Conservation (phyloP, 2,329 filamentous ascomycete genomes). For the Chaetomiaceae sp. region DNA sequence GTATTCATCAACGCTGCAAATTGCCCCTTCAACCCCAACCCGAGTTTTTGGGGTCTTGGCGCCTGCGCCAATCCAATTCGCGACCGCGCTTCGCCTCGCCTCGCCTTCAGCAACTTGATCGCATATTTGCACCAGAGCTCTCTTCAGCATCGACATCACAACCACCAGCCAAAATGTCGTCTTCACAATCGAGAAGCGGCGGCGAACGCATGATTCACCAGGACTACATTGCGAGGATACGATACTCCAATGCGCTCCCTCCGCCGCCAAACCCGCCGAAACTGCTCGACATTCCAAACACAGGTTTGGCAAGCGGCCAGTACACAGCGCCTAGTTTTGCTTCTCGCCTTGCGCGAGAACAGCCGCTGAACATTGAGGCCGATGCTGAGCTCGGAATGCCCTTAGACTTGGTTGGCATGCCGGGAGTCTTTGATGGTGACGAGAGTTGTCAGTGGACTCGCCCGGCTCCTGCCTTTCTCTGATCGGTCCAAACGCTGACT, state of each 20-base stretch:
- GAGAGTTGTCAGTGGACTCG: slow-evolving; percentile 81
- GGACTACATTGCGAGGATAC: slow-evolving; percentile 93
- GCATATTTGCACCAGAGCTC: neutral
- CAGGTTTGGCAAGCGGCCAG: slow-evolving; percentile 77
- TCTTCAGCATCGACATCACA: neutral
- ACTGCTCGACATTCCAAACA: slow-evolving; percentile 93
- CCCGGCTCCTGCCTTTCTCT: slow-evolving; percentile 10
- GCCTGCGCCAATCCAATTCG: neutral
- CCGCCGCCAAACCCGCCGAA: slow-evolving; percentile 93
- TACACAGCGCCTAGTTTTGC: slow-evolving; percentile 91
- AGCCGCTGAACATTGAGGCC: slow-evolving; percentile 92
- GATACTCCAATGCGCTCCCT: slow-evolving; percentile 93
- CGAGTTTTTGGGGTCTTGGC: neutral
- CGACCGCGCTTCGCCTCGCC: neutral
- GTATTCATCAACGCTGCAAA: no score
- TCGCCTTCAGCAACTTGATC: no score
- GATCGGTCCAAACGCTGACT: slow-evolving; percentile 23
- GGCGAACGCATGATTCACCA: slow-evolving; percentile 70
- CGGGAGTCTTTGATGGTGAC: slow-evolving; percentile 90
- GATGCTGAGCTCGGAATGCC: slow-evolving; percentile 98
- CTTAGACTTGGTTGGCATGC: slow-evolving; percentile 89
- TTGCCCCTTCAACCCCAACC: neutral
- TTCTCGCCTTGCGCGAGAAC: slow-evolving; percentile 81
- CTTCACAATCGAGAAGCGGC: slow-evolving; percentile 35
- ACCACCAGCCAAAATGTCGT: slow-evolving; percentile 17